phyloP scores from a whole-genome alignment of 2,329 filamentous ascomycete genomes.

The Xylariaceae sp. region DNA sequence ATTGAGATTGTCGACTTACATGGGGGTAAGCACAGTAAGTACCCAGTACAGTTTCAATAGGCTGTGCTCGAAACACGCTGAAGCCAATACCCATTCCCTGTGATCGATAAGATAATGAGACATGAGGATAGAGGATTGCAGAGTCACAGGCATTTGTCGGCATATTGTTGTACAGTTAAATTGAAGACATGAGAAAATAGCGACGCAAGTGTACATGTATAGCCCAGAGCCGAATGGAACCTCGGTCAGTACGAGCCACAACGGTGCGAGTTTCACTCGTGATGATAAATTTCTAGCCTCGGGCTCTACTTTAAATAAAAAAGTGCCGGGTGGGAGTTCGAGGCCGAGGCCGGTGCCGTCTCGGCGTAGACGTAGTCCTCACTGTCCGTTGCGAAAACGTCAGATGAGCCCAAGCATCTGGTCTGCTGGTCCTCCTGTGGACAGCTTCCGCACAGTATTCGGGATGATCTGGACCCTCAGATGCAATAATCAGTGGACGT shows the following conservation, averaged over 20 bases:
- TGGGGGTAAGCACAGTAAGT: neutral
- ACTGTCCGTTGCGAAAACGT: neutral
- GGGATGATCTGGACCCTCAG: neutral
- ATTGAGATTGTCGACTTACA: neutral
- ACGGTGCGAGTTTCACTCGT: too few relatives aligned
- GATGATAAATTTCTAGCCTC: neutral
- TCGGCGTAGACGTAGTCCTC: neutral
- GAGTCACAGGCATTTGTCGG: too few relatives aligned
- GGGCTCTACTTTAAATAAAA: neutral
- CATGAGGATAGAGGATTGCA: too few relatives aligned
- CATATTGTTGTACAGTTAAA: neutral
- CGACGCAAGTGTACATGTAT: too few relatives aligned
- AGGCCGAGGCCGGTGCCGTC: neutral
- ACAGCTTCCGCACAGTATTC: neutral
- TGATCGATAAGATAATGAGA: too few relatives aligned
- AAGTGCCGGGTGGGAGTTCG: neutral
- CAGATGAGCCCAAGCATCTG: neutral
- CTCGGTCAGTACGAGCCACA: too few relatives aligned
- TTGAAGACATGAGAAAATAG: too few relatives aligned
- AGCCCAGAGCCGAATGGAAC: too few relatives aligned
- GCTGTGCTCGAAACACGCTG: too few relatives aligned
- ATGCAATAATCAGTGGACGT: neutral
- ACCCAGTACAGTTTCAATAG: neutral
- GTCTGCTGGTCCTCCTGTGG: neutral
- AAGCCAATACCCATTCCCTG: too few relatives aligned